phyloP scores from a whole-genome alignment of 202 grass and related monocot species.

The Carex arenaria region DNA sequence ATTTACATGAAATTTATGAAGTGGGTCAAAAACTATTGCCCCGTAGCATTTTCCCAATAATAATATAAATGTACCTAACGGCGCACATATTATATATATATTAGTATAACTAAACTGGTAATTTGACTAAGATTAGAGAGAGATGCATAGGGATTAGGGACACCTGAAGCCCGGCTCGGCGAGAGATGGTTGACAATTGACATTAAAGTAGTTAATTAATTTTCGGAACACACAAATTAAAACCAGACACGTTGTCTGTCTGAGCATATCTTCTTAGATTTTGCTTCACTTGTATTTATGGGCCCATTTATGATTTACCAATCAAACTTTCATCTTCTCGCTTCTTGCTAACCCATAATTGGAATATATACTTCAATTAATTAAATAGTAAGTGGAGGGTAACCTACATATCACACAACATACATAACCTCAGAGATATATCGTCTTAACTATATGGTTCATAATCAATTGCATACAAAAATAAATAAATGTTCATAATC shows the following conservation, averaged over 20 bases:
- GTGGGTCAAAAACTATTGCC: neutral
- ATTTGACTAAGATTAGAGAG: neutral
- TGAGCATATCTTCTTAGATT: constrained; percentile 3
- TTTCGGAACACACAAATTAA: neutral
- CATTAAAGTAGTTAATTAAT: neutral
- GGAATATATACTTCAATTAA: neutral
- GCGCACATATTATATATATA: neutral
- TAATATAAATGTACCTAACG: neutral
- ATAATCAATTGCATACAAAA: no score
- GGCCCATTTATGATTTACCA: neutral
- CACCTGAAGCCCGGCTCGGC: neutral
- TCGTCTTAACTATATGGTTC: neutral
- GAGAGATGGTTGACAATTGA: neutral
- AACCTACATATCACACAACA: no score
- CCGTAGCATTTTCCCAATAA: neutral
- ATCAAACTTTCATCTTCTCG: neutral
- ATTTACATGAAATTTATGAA: neutral
- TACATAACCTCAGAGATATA: neutral
- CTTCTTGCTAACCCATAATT: neutral
- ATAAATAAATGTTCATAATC: no score
- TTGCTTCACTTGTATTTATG: neutral
- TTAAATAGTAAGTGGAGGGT: neutral
- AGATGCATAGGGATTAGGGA: neutral
- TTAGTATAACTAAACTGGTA: neutral
- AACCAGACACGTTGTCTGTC: neutral